phyloP scores from a whole-genome alignment of 768 basidiomycete genomes.

The Gautieria morchelliformis region DNA sequence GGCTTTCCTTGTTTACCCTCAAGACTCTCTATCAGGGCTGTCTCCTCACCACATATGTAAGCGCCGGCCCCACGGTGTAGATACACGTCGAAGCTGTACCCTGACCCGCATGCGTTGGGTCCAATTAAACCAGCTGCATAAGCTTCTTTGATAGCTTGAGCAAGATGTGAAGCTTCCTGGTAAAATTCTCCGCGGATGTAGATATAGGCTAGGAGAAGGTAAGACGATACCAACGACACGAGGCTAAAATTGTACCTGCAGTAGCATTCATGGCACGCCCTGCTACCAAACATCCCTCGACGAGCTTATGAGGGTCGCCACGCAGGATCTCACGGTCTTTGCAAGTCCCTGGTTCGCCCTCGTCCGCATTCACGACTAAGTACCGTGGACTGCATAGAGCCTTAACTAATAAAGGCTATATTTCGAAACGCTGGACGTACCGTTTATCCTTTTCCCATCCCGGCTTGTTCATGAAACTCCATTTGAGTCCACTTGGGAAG shows the following conservation, averaged over 20 bases:
- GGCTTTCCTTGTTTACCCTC: slow-evolving; percentile 99
- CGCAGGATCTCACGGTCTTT: slow-evolving; percentile 98
- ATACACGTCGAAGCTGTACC: slow-evolving; percentile 96
- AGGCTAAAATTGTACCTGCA: slow-evolving; percentile 28
- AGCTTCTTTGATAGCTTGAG: slow-evolving; percentile 92
- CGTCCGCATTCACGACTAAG: slow-evolving; percentile 95
- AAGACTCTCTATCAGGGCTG: slow-evolving; percentile 90
- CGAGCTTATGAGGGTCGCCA: slow-evolving; percentile 95
- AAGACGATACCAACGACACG: not conserved
- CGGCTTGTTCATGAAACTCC: slow-evolving; percentile 99
- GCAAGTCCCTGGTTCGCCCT: slow-evolving; percentile 98
- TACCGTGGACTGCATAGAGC: slow-evolving; percentile 65
- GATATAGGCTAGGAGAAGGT: slow-evolving; percentile 64
- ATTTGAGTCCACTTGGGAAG: slow-evolving; percentile 93
- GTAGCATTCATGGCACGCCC: slow-evolving; percentile 96
- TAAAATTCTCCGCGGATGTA: slow-evolving; percentile 98
- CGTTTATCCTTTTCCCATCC: slow-evolving; percentile 91
- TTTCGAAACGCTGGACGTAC: slow-evolving; percentile 26
- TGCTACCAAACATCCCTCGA: slow-evolving; percentile 96
- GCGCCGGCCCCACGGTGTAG: slow-evolving; percentile 97
- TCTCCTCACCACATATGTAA: slow-evolving; percentile 98
- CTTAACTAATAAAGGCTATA: not conserved
- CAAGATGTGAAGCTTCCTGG: slow-evolving; percentile 88
- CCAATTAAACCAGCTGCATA: slow-evolving; percentile 85
- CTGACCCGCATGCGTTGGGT: slow-evolving; percentile 83